Evolutionary conservation across 345 rosid genomes (phyloP), one percentile per base, ranked within the genome.

Genomic region (Kernera saxatilis): DNA sequence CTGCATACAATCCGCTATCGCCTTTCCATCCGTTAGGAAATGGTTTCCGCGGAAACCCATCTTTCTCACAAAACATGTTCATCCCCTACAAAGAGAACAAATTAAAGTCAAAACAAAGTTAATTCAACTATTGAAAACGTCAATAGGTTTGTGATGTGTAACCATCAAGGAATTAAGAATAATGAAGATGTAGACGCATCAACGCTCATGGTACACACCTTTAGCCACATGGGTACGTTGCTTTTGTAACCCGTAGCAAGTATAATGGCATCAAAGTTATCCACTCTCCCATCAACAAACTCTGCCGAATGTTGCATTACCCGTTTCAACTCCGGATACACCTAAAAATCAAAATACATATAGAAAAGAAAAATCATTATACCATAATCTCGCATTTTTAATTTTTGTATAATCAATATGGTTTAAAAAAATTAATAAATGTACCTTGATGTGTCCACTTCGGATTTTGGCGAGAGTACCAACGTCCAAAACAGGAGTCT

Each of bases 181-280:
- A 65, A 64, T 65, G 40, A 73, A 73, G 70, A 72, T 64, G 43
- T 33, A 44, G 71, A 73, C 71, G 29, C 27, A 64, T 73, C 71
- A 73, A 44, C 2, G 50, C 21, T 19, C n/a, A 55, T 49, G 29
- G 46, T 35, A 27, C 25, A 12, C 64, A 93, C 98, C 93, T 90
- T 93, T 67, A 93, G 71, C 97, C 98, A 93, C 57, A 74, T 70
- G 40, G 88, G 88, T 19, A 92, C 96, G 30, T 87, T 90, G 76
- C 91, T 92, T 80, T 78, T 92, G 78, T 85, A 92, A 7, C 98
- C 98, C 0, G 98, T 90, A 33, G 98, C 98, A 5, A 92, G 86
- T 56, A 92, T 79, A 29, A 92, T 85, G 40, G 88, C 89, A 27
- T 92, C 98, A 14, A 85, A 90, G 26, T 63, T 80, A 67, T 80